phyloP scores from a whole-genome alignment of 331 rosid species.

The Telfairia occidentalis region DNA sequence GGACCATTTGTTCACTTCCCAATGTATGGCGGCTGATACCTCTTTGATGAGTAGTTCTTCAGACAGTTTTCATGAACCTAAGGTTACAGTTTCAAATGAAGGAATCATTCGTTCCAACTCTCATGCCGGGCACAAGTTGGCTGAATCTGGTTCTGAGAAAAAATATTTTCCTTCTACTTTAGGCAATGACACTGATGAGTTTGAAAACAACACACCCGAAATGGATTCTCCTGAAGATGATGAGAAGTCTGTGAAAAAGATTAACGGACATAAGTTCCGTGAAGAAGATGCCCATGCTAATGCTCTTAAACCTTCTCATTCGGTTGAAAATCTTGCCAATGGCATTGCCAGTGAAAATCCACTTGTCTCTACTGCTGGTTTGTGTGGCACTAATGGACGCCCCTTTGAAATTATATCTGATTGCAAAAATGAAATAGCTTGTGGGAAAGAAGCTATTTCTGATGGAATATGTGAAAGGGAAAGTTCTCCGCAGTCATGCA shows the following conservation, averaged over 20 bases:
- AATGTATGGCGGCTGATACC: slow-evolving; percentile 19
- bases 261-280: slow-evolving; percentile 20
- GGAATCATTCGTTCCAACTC: background rate
- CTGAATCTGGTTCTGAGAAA: slow-evolving; percentile 20
- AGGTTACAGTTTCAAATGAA: slow-evolving; percentile 12
- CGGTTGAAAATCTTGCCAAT: slow-evolving; percentile 21
- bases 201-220: slow-evolving; percentile 14
- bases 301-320: slow-evolving; percentile 26
- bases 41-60: no score
- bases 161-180: slow-evolving; percentile 14
- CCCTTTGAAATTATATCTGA: slow-evolving; percentile 25
- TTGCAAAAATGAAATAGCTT: slow-evolving; percentile 23
- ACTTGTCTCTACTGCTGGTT: slow-evolving; percentile 24
- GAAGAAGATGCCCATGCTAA: slow-evolving; percentile 17
- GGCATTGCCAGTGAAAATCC: slow-evolving; percentile 19
- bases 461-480: slow-evolving; percentile 26
- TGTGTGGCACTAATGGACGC: slow-evolving; percentile 26
- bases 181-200: slow-evolving; percentile 16
- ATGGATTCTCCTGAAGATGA: slow-evolving; percentile 24
- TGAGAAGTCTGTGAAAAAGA: slow-evolving; percentile 18
- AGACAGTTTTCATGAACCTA: slow-evolving; percentile 28
- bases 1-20: slow-evolving; percentile 25
- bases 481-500: slow-evolving; percentile 24
- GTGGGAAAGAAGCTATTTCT: slow-evolving; percentile 23
- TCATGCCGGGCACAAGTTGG: slow-evolving; percentile 16